These are phyloP conservation scores for Borealophlyctis nickersoniae DNA, from an alignment of 192 early-diverging fungal species.

Conservation along the genomic window DNA sequence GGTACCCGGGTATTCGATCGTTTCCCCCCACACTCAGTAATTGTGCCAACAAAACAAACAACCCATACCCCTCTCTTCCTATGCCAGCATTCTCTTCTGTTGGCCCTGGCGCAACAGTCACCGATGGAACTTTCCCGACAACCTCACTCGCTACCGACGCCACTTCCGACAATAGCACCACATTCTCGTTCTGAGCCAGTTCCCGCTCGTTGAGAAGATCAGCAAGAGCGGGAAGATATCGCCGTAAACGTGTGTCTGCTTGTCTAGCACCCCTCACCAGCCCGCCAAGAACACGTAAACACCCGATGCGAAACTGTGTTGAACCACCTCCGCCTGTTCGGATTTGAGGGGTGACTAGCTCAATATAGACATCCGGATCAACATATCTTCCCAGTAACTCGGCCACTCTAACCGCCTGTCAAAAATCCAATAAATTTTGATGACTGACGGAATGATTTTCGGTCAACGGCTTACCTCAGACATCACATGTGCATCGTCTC, in stretches of 20 bases:
- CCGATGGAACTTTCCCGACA: slow-evolving; percentile 18
- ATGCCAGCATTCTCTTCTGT: not conserved
- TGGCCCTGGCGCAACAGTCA: slow-evolving; percentile 2
- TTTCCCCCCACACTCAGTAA: slow-evolving; percentile 32
- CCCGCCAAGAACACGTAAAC: slow-evolving; percentile 29
- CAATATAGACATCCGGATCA: slow-evolving; percentile 39
- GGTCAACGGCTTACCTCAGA: slow-evolving; percentile 23
- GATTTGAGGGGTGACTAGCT: slow-evolving; percentile 35
- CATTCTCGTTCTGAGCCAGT: slow-evolving; percentile 40
- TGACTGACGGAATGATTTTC: not conserved
- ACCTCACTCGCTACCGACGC: slow-evolving; percentile 32
- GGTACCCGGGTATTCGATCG: slow-evolving; percentile 36
- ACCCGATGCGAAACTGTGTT: slow-evolving; percentile 39
- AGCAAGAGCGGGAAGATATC: slow-evolving; percentile 5
- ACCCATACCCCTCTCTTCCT: slow-evolving; percentile 17
- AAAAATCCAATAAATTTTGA: not conserved
- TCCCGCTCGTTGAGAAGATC: slow-evolving; percentile 38
- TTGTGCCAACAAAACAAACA: slow-evolving; percentile 36
- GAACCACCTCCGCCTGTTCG: slow-evolving; percentile 31
- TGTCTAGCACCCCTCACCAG: slow-evolving; percentile 34
- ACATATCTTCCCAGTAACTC: slow-evolving; percentile 44
- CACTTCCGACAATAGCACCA: slow-evolving; percentile 32
- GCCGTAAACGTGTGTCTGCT: slow-evolving; percentile 5
- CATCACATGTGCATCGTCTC: slow-evolving; percentile 45
- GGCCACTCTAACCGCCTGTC: slow-evolving; percentile 25